Evolutionary conservation across 192 early-diverging fungal genomes (phyloP), one percentile per base, ranked within the genome.

Genomic region (Coemansia sp.): DNA sequence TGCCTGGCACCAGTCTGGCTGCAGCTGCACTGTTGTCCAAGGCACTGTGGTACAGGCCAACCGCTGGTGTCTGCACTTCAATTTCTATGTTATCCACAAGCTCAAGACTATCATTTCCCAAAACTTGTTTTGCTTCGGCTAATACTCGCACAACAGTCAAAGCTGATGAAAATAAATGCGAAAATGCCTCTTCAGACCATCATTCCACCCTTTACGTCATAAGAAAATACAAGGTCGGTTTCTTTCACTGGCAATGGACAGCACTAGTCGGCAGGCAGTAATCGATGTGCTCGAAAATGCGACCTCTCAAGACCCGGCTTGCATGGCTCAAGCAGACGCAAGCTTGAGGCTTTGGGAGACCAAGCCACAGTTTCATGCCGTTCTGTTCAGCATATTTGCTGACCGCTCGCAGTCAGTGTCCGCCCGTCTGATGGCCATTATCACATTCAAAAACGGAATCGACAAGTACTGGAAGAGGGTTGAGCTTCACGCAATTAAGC

Each of bases 361-460:
- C n/a, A 72, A 76, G 12, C 86, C 87, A 12, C 83, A 84, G 26
- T 94, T 91, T 67, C 84, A 91, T 67, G 74, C 83, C 4, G 85
- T 85, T 3, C 75, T 90, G 35, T 87, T 89, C 74, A 86, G 88
- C 37, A 86, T 95, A 40, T 90, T 89, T 32, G 85, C 83, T 11
- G 89, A 94, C 58, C 65, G 62, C n/a, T 70, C 82, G 10, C 43
- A 92, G 19, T 83, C 88, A 14, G 73, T 73, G 46, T 81, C 85
- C 46, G 67, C 90, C 17, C 83, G 95, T 36, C 89, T 84, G 60
- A 81, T 94, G 42, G 87, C 91, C 11, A 84, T 86, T 35, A 87
- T 95, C 48, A 87, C 82, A 53, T 71, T 97, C 43, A 97, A 97
- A 75, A 97, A 95, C 72, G 91, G 91, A 4, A 85, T 97, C 32